Evolutionary conservation across 1,139 yeast species (phyloP), one percentile per base, ranked within the genome.

Genomic region (Debaryomyces nepalensis): DNA sequence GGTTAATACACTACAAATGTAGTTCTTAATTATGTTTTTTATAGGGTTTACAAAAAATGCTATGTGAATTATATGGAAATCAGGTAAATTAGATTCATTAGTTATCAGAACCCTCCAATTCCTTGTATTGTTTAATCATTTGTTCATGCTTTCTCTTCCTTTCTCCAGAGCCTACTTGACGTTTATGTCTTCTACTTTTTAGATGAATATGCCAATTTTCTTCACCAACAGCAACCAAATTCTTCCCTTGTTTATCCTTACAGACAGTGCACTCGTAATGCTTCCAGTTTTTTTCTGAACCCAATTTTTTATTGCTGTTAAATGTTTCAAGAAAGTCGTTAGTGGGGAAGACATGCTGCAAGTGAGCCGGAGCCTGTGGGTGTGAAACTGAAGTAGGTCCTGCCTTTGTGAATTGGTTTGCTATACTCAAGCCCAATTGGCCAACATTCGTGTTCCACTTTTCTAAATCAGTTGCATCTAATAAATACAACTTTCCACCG

Each of bases 391-490:
- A 43, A n/a, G 39, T 33, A 1, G 73, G 68, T 0, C 72, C 73
- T 1, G 44, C 23, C 0, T 43, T 39, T 5, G 72, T 33, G 38
- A 74, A 74, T 39, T 66, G 59, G 5, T 64, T 48, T 0, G 84
- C 68, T 1, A 89, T 81, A 0, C 45, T 42, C 0, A 70, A 48
- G 0, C 96, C 96, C 39, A 84, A 64, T 0, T 64, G 57, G 7
- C 64, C 66, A 2, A 90, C 97, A 5, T 65, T 64, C 1, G 57
- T 52, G 2, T 69, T 52, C 97, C 97, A 90, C 4, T 61, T 43
- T 0, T 51, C 23, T 41, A 90, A 63, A 57, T 90, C 83, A 0
- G 95, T 79, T 1, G 99, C 95, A 64, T 93, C 87, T 9, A 91
- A 63, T 1, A 88, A 54, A 48, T 79, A 88, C 22, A 87, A 61